These are phyloP conservation scores for Rhododendron henanense DNA, from an alignment of 148 eudicot species.

Conservation along the genomic window DNA sequence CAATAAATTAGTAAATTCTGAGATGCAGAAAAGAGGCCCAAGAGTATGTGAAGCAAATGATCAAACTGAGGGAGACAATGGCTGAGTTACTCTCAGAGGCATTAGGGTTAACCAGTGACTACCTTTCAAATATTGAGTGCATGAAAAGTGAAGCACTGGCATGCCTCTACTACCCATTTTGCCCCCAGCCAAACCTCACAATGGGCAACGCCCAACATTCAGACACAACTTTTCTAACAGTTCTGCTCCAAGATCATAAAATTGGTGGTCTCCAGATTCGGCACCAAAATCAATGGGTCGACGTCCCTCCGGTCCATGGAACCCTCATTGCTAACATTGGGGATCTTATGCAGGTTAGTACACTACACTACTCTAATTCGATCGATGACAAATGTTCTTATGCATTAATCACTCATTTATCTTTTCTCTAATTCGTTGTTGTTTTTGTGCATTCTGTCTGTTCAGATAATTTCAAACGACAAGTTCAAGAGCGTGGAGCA, in stretches of 20 bases:
- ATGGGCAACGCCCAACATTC: slow-evolving; percentile 44
- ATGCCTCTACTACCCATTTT: slow-evolving; percentile 47
- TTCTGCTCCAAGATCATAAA: slow-evolving; percentile 42
- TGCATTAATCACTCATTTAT: neutral
- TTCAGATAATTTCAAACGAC: slow-evolving; percentile 42
- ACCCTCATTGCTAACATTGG: slow-evolving; percentile 41
- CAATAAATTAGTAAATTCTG: neutral
- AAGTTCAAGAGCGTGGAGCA: slow-evolving; percentile 38
- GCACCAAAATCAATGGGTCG: slow-evolving; percentile 42
- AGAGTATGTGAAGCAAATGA: slow-evolving; percentile 25
- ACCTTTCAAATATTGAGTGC: slow-evolving; percentile 37
- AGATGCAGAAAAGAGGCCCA: slow-evolving; percentile 5
- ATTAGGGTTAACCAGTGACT: slow-evolving; percentile 38
- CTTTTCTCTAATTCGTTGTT: neutral
- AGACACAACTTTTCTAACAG: slow-evolving; percentile 46
- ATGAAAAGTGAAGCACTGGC: slow-evolving; percentile 36
- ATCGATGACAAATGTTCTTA: too few species aligned
- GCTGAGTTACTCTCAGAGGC: slow-evolving; percentile 34
- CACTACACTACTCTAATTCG: too few species aligned
- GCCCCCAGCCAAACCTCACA: slow-evolving; percentile 51
- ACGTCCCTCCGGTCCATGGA: slow-evolving; percentile 37
- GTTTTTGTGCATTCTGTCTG: neutral
- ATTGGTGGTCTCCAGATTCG: slow-evolving; percentile 47
- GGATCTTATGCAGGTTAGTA: slow-evolving; percentile 46
- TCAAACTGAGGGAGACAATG: slow-evolving; percentile 36